Evolutionary conservation across 2,329 filamentous ascomycete species (phyloP).

Genomic region (Colletotrichum falcatum): DNA sequence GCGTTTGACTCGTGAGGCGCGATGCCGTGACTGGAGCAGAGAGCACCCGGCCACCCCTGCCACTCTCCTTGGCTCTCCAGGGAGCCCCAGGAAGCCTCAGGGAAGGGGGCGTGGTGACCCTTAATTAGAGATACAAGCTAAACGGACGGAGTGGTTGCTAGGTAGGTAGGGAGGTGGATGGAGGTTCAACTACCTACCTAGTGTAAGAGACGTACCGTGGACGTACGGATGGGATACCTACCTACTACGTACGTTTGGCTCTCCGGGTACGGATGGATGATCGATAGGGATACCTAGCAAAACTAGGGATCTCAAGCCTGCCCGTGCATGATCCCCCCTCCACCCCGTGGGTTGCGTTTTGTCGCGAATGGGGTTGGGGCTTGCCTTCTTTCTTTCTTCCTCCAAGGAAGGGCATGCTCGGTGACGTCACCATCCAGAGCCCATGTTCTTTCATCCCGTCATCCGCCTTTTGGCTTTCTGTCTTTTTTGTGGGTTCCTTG

Average conservation of each 20-base stretch:
- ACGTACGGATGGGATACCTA: not conserved
- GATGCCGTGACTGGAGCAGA: slow-evolving; percentile 16
- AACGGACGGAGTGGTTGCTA: not conserved
- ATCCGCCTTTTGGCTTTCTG: slow-evolving; percentile 44
- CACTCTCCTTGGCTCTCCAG: not conserved
- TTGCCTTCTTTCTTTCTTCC: slow-evolving; percentile 22
- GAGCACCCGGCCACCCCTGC: slow-evolving; percentile 2
- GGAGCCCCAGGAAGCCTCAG: not conserved
- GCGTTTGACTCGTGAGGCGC: slow-evolving; percentile 11
- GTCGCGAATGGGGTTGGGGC: slow-evolving; percentile 32
- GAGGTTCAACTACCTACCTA: no score
- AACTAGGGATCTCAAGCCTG: not conserved
- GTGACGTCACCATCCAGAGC: slow-evolving; percentile 36
- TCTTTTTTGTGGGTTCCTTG: slow-evolving; percentile 14
- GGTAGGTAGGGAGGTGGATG: no score
- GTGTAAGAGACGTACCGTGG: not conserved
- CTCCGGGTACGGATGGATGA: not conserved
- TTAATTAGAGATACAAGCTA: not conserved
- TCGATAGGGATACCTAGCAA: not conserved
- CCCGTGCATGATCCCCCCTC: slow-evolving; percentile 11
- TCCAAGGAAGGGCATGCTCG: slow-evolving; percentile 31
- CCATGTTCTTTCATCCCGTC: slow-evolving; percentile 45
- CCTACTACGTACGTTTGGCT: not conserved
- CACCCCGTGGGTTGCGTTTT: slow-evolving; percentile 23
- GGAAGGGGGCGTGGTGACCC: not conserved